Evolutionary conservation across 352 stramenopile species (phyloP).

Genomic region (Pythium biforme): DNA sequence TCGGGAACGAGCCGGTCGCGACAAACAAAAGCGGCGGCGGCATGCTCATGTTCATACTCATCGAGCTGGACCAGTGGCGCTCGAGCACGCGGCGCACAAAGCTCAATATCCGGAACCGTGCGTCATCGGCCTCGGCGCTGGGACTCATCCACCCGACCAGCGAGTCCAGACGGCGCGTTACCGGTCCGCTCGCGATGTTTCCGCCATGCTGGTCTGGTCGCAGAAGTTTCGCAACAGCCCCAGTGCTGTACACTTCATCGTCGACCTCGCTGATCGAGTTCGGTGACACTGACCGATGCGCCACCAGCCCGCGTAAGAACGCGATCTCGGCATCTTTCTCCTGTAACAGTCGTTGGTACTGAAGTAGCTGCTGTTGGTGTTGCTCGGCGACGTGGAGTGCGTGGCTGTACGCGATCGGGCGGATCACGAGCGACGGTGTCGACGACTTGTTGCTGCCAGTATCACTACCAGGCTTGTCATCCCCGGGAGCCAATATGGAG

Average conservation of each 20-base stretch:
- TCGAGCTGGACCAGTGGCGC: conserved; percentile 30
- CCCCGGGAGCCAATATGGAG: background rate
- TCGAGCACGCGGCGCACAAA: conserved; percentile 70
- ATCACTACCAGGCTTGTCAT: background rate
- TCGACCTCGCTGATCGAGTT: background rate
- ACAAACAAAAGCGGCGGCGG: conserved; percentile 55
- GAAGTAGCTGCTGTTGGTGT: conserved; percentile 52
- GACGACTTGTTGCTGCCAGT: background rate
- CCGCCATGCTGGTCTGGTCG: background rate
- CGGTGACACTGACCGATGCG: conserved; percentile 5
- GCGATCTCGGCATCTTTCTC: conserved; percentile 72
- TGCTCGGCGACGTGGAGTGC: conserved; percentile 65
- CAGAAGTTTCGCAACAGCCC: conserved; percentile 11
- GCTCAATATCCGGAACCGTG: conserved; percentile 58
- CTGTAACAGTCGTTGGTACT: conserved; percentile 58
- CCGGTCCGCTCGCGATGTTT: conserved; percentile 4
- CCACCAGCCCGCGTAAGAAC: conserved; percentile 38
- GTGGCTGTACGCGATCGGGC: conserved; percentile 70
- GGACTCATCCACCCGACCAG: conserved; percentile 70
- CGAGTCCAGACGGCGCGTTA: conserved; percentile 34
- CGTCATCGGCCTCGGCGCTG: conserved; percentile 55
- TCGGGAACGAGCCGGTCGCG: conserved; percentile 83
- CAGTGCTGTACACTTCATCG: background rate
- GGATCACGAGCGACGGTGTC: conserved; percentile 56
- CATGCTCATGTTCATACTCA: conserved; percentile 23